A percentile compares a stretch with the other conserved stretches of the same genome.
phyloP scores from a whole-genome alignment of 2,329 filamentous ascomycete genomes.

The Fusarium verticillioides region DNA sequence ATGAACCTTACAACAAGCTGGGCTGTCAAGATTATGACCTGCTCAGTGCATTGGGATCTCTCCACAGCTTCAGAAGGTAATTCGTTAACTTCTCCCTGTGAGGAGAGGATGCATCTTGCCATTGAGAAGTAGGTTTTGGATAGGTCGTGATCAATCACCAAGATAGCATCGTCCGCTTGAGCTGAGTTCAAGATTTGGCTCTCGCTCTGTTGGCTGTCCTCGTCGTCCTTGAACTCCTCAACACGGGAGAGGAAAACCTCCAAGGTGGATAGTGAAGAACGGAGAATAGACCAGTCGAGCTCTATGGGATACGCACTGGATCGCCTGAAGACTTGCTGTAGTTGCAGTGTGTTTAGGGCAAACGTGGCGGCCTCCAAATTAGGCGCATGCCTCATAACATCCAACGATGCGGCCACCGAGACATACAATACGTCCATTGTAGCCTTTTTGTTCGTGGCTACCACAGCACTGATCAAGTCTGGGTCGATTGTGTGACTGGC shows the following conservation, averaged over 20 bases:
- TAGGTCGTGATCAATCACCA: constrained; percentile 61
- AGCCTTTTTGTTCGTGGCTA: constrained; percentile 63
- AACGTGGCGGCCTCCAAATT: constrained; percentile 61
- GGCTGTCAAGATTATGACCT: constrained; percentile 58
- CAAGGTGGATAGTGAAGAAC: constrained; percentile 58
- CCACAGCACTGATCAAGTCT: constrained; percentile 60
- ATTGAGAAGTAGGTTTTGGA: constrained; percentile 60
- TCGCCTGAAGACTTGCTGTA: constrained; percentile 63
- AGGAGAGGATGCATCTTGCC: constrained; percentile 53
- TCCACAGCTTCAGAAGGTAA: constrained; percentile 33
- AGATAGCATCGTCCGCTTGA: constrained; percentile 59
- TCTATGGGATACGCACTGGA: constrained; percentile 56
- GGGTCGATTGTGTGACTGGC: constrained; percentile 55
- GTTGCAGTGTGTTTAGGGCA: constrained; percentile 60
- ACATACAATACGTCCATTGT: constrained; percentile 64
- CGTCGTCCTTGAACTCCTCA: constrained; percentile 53
- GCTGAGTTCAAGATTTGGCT: constrained; percentile 53
- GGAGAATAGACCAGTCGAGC: constrained; percentile 62
- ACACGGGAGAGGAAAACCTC: constrained; percentile 60
- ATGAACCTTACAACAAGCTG: constrained; percentile 59
- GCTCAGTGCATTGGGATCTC: constrained; percentile 54
- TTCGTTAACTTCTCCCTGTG: constrained; percentile 13
- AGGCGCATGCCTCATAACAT: constrained; percentile 60
- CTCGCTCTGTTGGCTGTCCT: constrained; percentile 53
- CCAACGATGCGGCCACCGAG: constrained; percentile 60